Conservation (phyloP, 768 basidiomycete genomes). For the Trametes villosa region DNA sequence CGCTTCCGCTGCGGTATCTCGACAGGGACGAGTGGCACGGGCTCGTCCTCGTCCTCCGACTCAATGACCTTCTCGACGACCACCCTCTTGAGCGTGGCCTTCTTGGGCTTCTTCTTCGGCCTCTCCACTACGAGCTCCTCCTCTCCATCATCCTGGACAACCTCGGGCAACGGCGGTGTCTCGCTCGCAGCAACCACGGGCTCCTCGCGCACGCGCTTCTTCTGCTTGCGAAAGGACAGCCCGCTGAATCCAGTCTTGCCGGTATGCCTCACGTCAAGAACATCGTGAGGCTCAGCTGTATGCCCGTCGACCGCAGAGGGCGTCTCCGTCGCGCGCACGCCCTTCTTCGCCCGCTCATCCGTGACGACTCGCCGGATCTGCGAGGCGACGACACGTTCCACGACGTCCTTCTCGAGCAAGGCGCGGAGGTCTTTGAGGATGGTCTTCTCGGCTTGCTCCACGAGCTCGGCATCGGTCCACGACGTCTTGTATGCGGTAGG, state of each 20-base stretch:
- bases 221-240: conserved; percentile 49
- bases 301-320: conserved; percentile 25
- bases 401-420: conserved; percentile 66
- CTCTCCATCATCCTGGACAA: conserved; percentile 19
- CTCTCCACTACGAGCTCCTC: conserved; percentile 25
- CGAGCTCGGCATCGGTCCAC: conserved; percentile 59
- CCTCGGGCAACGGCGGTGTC: conserved; percentile 28
- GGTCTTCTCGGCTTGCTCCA: conserved; percentile 57
- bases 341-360: conserved; percentile 53
- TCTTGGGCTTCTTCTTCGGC: conserved; percentile 36
- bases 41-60: conserved; percentile 61
- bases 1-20: conserved; percentile 32
- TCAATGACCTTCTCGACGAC: conserved; percentile 49
- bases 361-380: conserved; percentile 56
- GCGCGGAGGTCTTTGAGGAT: conserved; percentile 60
- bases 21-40: conserved; percentile 26
- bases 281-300: conserved; percentile 44
- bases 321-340: conserved; percentile 28
- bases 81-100: conserved; percentile 24
- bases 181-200: neutral
- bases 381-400: conserved; percentile 59
- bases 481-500: conserved; percentile 44
- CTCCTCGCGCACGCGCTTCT: conserved; percentile 42
- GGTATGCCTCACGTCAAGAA: conserved; percentile 43
- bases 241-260: conserved; percentile 49